Evolutionary conservation across 331 rosid genomes (phyloP).

Genomic region (Dryas integrifolia): DNA sequence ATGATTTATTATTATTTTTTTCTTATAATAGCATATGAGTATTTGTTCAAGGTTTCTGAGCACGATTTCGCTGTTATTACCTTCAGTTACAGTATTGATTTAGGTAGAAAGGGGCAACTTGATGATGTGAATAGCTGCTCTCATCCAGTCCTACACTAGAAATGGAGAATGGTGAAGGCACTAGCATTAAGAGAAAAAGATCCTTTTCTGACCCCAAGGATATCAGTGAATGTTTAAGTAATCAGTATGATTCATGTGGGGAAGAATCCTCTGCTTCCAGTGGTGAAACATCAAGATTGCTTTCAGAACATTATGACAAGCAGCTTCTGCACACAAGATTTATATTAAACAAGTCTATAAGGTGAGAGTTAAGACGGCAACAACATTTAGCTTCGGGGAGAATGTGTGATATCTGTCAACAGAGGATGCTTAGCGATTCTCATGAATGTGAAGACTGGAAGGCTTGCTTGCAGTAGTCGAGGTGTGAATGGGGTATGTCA

Average conservation of each 20-base stretch:
- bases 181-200: slow-evolving; percentile 50
- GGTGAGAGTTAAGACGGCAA: slow-evolving; percentile 72
- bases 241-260: slow-evolving; percentile 57
- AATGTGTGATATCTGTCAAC: slow-evolving; percentile 84
- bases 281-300: slow-evolving; percentile 37
- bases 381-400: slow-evolving; percentile 74
- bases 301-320: slow-evolving; percentile 45
- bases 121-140: slow-evolving; percentile 52
- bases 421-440: slow-evolving; percentile 85
- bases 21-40: background rate
- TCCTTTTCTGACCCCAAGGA: slow-evolving; percentile 60
- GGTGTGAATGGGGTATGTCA: slow-evolving; percentile 67
- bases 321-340: slow-evolving; percentile 49
- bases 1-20: too few relatives aligned
- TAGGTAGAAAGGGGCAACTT: slow-evolving; percentile 59
- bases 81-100: slow-evolving; percentile 58
- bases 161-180: slow-evolving; percentile 33
- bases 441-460: slow-evolving; percentile 68
- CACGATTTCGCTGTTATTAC: slow-evolving; percentile 61
- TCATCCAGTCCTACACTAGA: slow-evolving; percentile 43
- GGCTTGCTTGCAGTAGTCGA: slow-evolving; percentile 82
- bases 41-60: slow-evolving; percentile 37
- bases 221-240: slow-evolving; percentile 41
- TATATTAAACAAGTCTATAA: slow-evolving; percentile 55
- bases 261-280: slow-evolving; percentile 59